phyloP scores from a whole-genome alignment of 2,329 filamentous ascomycete genomes.

The Alternaria burnsii region DNA sequence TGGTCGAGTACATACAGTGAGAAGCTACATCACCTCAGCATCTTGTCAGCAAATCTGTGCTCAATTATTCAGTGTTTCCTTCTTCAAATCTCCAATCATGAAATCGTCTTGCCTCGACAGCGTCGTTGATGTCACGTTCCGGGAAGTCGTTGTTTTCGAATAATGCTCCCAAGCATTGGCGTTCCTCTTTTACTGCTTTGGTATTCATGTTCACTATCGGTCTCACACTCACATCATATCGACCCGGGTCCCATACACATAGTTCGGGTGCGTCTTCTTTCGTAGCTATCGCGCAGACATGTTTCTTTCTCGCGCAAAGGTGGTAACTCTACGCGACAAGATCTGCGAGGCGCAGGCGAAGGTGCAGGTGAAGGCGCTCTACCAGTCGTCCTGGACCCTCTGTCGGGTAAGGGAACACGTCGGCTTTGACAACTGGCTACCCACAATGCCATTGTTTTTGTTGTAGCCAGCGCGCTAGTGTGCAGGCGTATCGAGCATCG shows the following conservation, averaged over 20 bases:
- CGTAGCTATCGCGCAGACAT: not conserved
- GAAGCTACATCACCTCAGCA: not conserved
- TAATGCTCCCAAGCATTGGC: not conserved
- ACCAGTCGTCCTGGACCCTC: too few species aligned
- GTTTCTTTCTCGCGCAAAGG: not conserved
- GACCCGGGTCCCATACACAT: not conserved
- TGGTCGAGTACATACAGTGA: not conserved
- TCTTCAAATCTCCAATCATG: not conserved
- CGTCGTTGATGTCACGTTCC: not conserved
- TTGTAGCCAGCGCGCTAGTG: too few species aligned
- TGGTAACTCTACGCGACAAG: not conserved
- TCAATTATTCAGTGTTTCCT: not conserved
- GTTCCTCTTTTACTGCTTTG: not conserved
- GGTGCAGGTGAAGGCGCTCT: too few species aligned
- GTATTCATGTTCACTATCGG: constrained; percentile 4
- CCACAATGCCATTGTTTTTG: too few species aligned
- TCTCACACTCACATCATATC: not conserved
- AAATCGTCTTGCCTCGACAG: not conserved
- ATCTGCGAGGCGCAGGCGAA: not conserved
- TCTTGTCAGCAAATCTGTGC: not conserved
- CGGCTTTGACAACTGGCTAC: too few species aligned
- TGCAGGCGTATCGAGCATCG: too few species aligned
- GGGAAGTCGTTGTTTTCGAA: not conserved
- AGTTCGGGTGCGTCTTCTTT: not conserved
- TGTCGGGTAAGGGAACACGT: too few species aligned